Base-by-base conservation (phyloP, 2,329 filamentous ascomycete species). In the Alternaria sp. region DNA sequence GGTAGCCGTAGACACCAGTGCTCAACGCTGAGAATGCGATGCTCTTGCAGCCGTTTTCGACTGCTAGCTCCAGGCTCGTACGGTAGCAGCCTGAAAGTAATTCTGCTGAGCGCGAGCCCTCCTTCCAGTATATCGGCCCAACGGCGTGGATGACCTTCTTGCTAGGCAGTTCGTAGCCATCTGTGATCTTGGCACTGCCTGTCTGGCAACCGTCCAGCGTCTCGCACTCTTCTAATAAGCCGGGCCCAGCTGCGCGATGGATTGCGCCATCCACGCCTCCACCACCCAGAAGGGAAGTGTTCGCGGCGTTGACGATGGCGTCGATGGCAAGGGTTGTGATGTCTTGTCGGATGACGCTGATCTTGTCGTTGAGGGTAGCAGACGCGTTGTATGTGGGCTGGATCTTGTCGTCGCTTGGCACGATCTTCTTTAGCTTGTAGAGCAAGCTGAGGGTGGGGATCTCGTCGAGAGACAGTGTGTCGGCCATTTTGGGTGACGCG, bases 241-340 rank as follows among this genome's bases (percentile, higher is more conserved):
- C 79, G 0, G 82, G 86, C 0, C 96, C 96, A 1, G 96, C 95
- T 44, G 91, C 93, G 28, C 86, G 81, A 78, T 98, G 96, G 71
- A 98, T 97, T 26, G 93, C 83, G 43, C 84, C 84, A 61, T 86
- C 84, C 15, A 98, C 93, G 36, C 96, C 96, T n/a, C 93, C 93
- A 57, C 96, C 96, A 58, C 94, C 93, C 0, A 91, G 85, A 1
- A 98, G 87, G 2, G 86, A 86, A 10, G 81, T 81, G 79, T 98
- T 98, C 47, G 96, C 95, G 1, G 96, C 95, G 78, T 98, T 98
- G 78, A 98, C 94, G 70, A 97, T 96, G 67, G 91, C 91, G 74
- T 93, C 92, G 49, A 93, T 86, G 30, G 85, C 78, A 5, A 98
- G 87, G 13, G 85, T 89, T 13, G 94, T 97, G 79, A 98, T 96